Percentiles rank a stretch among this genome's conserved stretches.
Evolutionary conservation across 805 yeast genomes (phyloP).

Genomic region (Wickerhamiella domercqiae): DNA sequence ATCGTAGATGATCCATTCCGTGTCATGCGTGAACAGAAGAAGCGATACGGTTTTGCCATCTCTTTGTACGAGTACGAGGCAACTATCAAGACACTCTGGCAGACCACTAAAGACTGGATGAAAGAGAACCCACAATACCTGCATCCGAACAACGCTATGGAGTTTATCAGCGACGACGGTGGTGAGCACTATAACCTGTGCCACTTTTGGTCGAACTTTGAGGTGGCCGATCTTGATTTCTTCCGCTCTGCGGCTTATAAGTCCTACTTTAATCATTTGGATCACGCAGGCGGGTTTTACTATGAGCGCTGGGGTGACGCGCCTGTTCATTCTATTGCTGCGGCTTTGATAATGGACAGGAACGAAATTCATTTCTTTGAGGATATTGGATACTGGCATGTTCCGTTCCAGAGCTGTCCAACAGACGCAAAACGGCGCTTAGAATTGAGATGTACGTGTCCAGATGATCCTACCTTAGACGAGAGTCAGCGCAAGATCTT

Average conservation of each 20-base stretch:
- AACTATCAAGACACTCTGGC: conserved; percentile 70
- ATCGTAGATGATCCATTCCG: conserved; percentile 65
- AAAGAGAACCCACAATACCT: conserved; percentile 42
- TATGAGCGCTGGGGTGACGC: conserved; percentile 94
- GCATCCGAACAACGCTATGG: conserved; percentile 46
- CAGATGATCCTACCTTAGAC: conserved; percentile 32
- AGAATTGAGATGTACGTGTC: conserved; percentile 55
- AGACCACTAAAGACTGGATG: conserved; percentile 49
- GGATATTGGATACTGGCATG: conserved; percentile 61
- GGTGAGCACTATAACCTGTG: conserved; percentile 67
- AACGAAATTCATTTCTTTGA: conserved; percentile 53
- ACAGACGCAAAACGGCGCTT: conserved; percentile 34
- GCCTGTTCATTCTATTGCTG: conserved; percentile 73
- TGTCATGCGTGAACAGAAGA: conserved; percentile 60
- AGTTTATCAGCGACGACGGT: conserved; percentile 54
- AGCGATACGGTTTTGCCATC: conserved; percentile 63
- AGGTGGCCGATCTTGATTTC: conserved; percentile 56
- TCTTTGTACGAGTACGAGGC: conserved; percentile 52
- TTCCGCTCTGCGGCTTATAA: conserved; percentile 45
- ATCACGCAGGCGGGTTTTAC: conserved; percentile 59
- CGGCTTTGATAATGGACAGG: conserved; percentile 40
- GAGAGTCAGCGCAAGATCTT: conserved; percentile 23
- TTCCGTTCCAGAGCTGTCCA: conserved; percentile 51
- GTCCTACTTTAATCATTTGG: conserved; percentile 47
- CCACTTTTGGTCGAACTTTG: conserved; percentile 80